A percentile compares a stretch with the other conserved stretches of the same genome.
phyloP scores from a whole-genome alignment of 2,329 filamentous ascomycete species.

The Nemania serpens region DNA sequence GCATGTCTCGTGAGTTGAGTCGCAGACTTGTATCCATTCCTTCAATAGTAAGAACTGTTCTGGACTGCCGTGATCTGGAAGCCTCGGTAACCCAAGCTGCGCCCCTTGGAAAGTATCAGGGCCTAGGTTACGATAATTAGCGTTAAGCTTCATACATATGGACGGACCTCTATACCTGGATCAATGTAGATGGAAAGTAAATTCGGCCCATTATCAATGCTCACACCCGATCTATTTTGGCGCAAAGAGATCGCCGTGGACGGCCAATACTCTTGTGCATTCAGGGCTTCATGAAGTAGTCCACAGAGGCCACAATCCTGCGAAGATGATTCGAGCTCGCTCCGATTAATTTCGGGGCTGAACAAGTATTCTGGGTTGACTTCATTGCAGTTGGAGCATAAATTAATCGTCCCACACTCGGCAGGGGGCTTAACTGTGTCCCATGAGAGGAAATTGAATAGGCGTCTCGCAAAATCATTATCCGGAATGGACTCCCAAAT shows the following conservation, averaged over 20 bases:
- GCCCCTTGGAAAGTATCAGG: not conserved
- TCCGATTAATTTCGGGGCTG: not conserved
- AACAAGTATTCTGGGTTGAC: not conserved
- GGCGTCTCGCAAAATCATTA: constrained; percentile 1
- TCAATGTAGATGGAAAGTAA: constrained; percentile 19
- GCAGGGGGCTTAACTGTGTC: not conserved
- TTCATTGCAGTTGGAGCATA: not conserved
- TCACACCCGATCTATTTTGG: constrained; percentile 58
- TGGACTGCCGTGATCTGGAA: constrained; percentile 4
- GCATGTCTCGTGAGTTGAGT: constrained; percentile 3
- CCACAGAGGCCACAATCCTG: not conserved
- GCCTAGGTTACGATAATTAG: not conserved
- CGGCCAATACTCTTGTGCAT: not conserved
- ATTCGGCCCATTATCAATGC: constrained; percentile 11
- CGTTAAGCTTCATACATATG: not conserved
- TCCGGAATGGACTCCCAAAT: constrained; percentile 1
- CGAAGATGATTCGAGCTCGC: not conserved
- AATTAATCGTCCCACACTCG: not conserved
- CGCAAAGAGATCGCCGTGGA: not conserved
- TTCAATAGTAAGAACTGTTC: constrained; percentile 12
- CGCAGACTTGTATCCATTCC: constrained; percentile 14
- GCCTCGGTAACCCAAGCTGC: constrained; percentile 15
- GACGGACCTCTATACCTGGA: not conserved
- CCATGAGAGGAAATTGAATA: not conserved
- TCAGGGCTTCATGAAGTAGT: not conserved